These are phyloP conservation scores for Fraxinus cuspidata DNA, from an alignment of 257 asterid genomes.

Conservation along the genomic window DNA sequence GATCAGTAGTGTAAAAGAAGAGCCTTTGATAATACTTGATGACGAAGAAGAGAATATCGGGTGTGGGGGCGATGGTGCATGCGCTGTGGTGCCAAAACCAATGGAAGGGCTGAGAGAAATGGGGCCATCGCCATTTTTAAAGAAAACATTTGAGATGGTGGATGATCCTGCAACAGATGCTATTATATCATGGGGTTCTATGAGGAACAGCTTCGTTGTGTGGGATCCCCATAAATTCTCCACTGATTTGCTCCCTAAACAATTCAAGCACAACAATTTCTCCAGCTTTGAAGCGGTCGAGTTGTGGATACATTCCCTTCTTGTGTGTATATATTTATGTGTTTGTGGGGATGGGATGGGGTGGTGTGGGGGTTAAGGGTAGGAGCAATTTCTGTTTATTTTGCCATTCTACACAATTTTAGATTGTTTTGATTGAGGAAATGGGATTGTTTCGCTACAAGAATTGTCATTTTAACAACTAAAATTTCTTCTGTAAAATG, in stretches of 20 bases:
- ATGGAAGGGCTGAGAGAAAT: conserved; percentile 35
- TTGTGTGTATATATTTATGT: background rate
- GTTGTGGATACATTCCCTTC: no score
- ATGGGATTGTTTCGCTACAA: no score
- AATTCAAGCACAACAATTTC: conserved; percentile 50
- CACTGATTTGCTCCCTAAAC: conserved; percentile 44
- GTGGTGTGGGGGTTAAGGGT: no score
- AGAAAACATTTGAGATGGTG: conserved; percentile 51
- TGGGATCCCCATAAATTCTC: conserved; percentile 51
- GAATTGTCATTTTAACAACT: no score
- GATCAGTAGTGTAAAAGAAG: conserved; percentile 33
- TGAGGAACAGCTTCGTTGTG: conserved; percentile 38
- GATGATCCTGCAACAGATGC: conserved; percentile 48
- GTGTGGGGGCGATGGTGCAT: background rate
- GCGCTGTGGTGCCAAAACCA: conserved; percentile 26
- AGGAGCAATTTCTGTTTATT: background rate
- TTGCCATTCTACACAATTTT: background rate
- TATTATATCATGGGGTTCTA: conserved; percentile 43
- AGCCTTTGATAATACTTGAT: conserved; percentile 32
- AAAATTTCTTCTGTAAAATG: no score
- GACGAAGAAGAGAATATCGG: conserved; percentile 30
- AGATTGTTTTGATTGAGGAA: background rate
- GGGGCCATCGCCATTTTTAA: conserved; percentile 49
- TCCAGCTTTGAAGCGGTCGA: conserved; percentile 55
- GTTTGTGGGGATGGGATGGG: background rate